phyloP scores from a whole-genome alignment of 352 stramenopile genomes.

The Phytophthora foliorum region DNA sequence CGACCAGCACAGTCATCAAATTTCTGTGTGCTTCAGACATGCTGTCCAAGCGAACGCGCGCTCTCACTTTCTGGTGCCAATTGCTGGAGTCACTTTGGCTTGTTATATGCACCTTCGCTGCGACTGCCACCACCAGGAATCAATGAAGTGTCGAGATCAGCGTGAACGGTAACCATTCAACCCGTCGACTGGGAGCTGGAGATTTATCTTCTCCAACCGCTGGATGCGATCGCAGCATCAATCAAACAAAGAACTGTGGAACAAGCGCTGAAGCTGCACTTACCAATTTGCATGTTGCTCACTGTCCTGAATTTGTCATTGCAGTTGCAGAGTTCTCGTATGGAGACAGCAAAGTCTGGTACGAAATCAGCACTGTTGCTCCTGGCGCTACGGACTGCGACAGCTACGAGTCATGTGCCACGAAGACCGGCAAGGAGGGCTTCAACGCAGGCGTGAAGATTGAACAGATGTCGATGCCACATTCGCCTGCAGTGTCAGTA shows the following conservation, averaged over 20 bases:
- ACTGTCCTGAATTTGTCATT: not conserved
- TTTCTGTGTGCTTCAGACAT: conserved; percentile 2
- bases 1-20: conserved; percentile 1
- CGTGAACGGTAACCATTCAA: conserved; percentile 23
- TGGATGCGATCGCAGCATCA: conserved; percentile 18
- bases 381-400: conserved; percentile 28
- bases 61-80: conserved; percentile 15
- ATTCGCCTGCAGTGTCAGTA: conserved; percentile 22
- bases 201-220: not conserved
- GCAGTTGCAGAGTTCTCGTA: conserved; percentile 29
- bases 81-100: not conserved
- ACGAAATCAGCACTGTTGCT: conserved; percentile 45
- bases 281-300: not conserved
- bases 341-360: conserved; percentile 37
- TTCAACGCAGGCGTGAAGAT: conserved; percentile 40
- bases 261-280: conserved; percentile 10
- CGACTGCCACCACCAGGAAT: conserved; percentile 35
- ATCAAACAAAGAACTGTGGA: conserved; percentile 27
- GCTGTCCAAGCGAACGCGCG: conserved; percentile 16
- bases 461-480: conserved; percentile 1
- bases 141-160: conserved; percentile 29
- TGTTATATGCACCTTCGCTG: not conserved
- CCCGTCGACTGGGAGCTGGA: conserved; percentile 15
- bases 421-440: conserved; percentile 12
- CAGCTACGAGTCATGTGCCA: conserved; percentile 28